Conservation (phyloP, 2,329 filamentous ascomycete species). For the Alternaria infectoria region DNA sequence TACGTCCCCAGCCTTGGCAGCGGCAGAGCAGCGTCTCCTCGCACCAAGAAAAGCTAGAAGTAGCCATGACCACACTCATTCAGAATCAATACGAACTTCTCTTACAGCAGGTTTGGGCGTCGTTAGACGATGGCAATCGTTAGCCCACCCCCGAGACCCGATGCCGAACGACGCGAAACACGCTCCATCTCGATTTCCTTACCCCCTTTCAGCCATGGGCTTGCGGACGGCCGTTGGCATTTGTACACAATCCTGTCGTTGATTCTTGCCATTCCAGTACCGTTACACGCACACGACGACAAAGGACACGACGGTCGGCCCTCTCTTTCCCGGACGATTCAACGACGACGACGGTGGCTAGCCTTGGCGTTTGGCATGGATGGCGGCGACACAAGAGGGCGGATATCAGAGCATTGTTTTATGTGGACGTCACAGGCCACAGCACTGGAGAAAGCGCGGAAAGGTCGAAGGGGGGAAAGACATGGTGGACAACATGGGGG, state of each 20-base stretch:
- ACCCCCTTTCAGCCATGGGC: constrained; percentile 41
- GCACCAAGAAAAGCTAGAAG: constrained; percentile 71
- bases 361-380: constrained; percentile 25
- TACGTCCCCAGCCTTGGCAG: constrained; percentile 82
- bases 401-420: constrained; percentile 8
- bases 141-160: constrained; percentile 41
- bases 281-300: constrained; percentile 18
- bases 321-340: constrained; percentile 14
- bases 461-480: constrained; percentile 18
- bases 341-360: constrained; percentile 10
- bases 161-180: constrained; percentile 40
- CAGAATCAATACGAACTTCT: constrained; percentile 55
- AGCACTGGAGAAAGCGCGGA: constrained; percentile 3
- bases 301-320: constrained; percentile 6
- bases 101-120: constrained; percentile 91
- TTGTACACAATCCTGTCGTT: constrained; percentile 34
- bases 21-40: constrained; percentile 73
- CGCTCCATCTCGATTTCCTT: constrained; percentile 43
- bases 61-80: constrained; percentile 51
- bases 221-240: constrained; percentile 37
- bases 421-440: neutral
- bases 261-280: constrained; percentile 27
- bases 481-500: constrained; percentile 27
- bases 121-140: constrained; percentile 65
- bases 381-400: constrained; percentile 34